Conservation (phyloP, 441 rosid genomes). For the Melianthus villosus region DNA sequence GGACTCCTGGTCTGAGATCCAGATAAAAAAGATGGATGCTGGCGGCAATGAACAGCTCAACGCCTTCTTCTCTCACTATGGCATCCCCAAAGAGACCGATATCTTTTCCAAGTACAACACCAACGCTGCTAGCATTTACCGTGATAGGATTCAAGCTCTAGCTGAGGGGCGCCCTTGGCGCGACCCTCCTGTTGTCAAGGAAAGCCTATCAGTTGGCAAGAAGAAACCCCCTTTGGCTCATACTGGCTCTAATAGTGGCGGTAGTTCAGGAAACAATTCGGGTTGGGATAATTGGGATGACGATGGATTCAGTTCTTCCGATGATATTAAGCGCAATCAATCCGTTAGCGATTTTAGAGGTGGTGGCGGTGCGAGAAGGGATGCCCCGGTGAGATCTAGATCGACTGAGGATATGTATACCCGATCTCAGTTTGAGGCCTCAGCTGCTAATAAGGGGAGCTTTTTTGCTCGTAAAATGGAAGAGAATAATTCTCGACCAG, state of each 20-base stretch:
- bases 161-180: constrained; percentile 81
- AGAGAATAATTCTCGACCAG: constrained; percentile 71
- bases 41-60: constrained; percentile 80
- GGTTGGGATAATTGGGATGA: constrained; percentile 95
- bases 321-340: constrained; percentile 70
- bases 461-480: constrained; percentile 61
- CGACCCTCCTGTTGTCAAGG: constrained; percentile 71
- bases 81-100: constrained; percentile 63
- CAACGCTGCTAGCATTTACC: constrained; percentile 64
- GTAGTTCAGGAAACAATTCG: constrained; percentile 19
- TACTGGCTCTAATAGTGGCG: constrained; percentile 15
- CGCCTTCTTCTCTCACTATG: constrained; percentile 49
- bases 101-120: constrained; percentile 66
- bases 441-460: constrained; percentile 61
- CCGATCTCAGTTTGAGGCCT: constrained; percentile 57
- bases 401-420: constrained; percentile 75
- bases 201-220: constrained; percentile 26
- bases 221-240: constrained; percentile 51
- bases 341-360: constrained; percentile 53
- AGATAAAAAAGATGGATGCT: constrained; percentile 90
- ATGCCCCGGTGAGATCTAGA: constrained; percentile 42
- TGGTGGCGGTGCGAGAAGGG: constrained; percentile 20
- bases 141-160: constrained; percentile 71
- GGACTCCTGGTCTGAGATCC: constrained; percentile 98
- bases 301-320: constrained; percentile 36